These are phyloP conservation scores for Mallotus repandus DNA, from an alignment of 441 rosid species.

Conservation along the genomic window DNA sequence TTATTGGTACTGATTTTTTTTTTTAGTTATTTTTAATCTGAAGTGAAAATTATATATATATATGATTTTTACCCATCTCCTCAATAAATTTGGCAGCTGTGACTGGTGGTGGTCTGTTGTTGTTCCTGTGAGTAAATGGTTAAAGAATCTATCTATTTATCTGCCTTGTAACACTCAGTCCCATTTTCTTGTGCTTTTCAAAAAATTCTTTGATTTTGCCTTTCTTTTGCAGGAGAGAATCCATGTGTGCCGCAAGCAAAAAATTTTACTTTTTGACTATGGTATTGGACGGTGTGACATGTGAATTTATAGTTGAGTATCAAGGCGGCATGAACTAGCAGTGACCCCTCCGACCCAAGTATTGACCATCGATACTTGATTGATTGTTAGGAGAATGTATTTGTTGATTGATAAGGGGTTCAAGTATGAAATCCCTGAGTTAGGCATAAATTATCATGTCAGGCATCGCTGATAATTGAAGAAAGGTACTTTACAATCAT, in stretches of 20 bases:
- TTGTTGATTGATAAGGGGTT: neutral
- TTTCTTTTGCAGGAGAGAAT: neutral
- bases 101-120: too few species aligned
- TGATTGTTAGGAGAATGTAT: neutral
- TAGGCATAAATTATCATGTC: too few species aligned
- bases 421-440: too few species aligned
- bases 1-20: too few species aligned
- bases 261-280: too few species aligned
- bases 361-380: too few species aligned
- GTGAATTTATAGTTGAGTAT: slow-evolving; percentile 25
- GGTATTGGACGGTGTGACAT: slow-evolving; percentile 23
- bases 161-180: neutral
- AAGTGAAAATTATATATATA: too few species aligned
- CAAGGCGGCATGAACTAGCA: neutral
- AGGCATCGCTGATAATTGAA: neutral
- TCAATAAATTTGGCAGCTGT: too few species aligned
- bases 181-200: neutral
- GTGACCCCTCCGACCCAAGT: neutral
- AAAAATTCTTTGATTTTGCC: neutral
- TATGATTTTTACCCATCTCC: too few species aligned
- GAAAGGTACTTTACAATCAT: neutral
- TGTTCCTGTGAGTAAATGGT: too few species aligned
- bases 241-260: neutral
- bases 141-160: too few species aligned
- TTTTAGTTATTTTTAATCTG: too few species aligned